Evolutionary conservation across 2,329 filamentous ascomycete species (phyloP).

Genomic region (Ceratocystis eucalypticola): DNA sequence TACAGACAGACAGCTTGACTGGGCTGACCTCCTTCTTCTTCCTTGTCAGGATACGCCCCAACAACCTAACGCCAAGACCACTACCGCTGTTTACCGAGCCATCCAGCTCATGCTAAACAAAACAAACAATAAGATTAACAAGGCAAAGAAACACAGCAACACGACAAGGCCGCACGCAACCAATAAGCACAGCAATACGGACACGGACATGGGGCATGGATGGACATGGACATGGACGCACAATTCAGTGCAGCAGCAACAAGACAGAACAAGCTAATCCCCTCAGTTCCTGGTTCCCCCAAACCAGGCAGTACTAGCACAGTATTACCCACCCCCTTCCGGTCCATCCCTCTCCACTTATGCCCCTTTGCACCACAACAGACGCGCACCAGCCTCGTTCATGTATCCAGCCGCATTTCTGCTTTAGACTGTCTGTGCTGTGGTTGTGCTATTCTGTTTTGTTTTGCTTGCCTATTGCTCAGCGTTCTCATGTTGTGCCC

Average conservation of each 20-base stretch:
- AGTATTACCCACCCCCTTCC: not conserved
- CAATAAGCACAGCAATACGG: not conserved
- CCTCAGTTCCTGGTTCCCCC: too few relatives aligned
- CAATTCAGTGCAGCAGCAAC: too few relatives aligned
- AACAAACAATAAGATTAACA: not conserved
- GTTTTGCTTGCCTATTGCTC: not conserved
- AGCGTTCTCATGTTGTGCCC: too few relatives aligned
- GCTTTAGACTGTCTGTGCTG: not conserved
- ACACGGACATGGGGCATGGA: not conserved
- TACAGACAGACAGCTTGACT: not conserved
- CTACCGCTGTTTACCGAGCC: not conserved
- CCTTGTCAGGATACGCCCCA: not conserved
- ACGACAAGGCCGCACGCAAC: too few relatives aligned
- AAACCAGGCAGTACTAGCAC: not conserved
- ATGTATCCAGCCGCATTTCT: constrained; percentile 5
- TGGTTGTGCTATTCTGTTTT: not conserved
- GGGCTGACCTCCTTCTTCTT: not conserved
- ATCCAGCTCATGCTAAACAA: not conserved
- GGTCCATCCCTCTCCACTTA: not conserved
- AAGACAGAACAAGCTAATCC: too few relatives aligned
- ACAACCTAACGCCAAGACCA: not conserved
- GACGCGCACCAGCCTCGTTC: constrained; percentile 7
- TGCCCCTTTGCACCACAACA: not conserved
- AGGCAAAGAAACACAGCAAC: not conserved
- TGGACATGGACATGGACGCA: too few relatives aligned